A percentile compares a stretch with the other conserved stretches of the same genome.
These are phyloP conservation scores for Neurospora discreta DNA, from an alignment of 495 filamentous ascomycete species.

Conservation along the genomic window DNA sequence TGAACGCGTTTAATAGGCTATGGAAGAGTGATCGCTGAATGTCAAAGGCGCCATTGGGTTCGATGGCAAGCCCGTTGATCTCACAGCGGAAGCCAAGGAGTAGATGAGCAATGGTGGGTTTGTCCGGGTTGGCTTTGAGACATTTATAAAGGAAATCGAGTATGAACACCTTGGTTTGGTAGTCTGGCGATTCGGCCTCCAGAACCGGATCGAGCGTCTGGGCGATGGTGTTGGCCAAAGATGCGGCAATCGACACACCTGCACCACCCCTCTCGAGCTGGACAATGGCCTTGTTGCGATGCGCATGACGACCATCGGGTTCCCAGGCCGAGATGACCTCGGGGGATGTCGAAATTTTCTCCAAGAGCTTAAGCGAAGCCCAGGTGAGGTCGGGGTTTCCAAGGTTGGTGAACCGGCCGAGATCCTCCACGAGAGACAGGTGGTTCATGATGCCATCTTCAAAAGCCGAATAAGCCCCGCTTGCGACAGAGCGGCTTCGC, in stretches of 20 bases:
- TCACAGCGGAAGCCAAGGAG: constrained; percentile 78
- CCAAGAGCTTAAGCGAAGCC: constrained; percentile 64
- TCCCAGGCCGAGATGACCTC: constrained; percentile 54
- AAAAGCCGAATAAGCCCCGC: constrained; percentile 67
- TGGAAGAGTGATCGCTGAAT: constrained; percentile 69
- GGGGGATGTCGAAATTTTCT: constrained; percentile 72
- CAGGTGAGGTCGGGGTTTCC: constrained; percentile 66
- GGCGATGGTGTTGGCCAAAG: constrained; percentile 54
- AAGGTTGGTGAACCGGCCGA: constrained; percentile 75
- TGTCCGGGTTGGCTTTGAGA: constrained; percentile 53
- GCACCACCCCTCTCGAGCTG: constrained; percentile 63
- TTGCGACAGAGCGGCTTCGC: constrained; percentile 42
- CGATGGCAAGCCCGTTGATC: constrained; percentile 51
- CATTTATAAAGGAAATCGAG: constrained; percentile 74
- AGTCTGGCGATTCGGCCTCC: constrained; percentile 51
- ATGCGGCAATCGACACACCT: constrained; percentile 54
- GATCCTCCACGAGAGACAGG: constrained; percentile 58
- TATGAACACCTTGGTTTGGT: constrained; percentile 64
- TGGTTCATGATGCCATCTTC: constrained; percentile 86
- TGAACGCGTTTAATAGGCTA: constrained; percentile 53
- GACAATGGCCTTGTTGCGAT: constrained; percentile 68
- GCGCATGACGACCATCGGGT: constrained; percentile 37
- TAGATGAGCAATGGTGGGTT: constrained; percentile 77
- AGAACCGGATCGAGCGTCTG: constrained; percentile 51
- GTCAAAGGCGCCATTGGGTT: constrained; percentile 52